Evolutionary conservation across 202 grass and related monocot species (phyloP), one percentile per base, ranked within the genome.

Genomic region (Musa balbisiana): DNA sequence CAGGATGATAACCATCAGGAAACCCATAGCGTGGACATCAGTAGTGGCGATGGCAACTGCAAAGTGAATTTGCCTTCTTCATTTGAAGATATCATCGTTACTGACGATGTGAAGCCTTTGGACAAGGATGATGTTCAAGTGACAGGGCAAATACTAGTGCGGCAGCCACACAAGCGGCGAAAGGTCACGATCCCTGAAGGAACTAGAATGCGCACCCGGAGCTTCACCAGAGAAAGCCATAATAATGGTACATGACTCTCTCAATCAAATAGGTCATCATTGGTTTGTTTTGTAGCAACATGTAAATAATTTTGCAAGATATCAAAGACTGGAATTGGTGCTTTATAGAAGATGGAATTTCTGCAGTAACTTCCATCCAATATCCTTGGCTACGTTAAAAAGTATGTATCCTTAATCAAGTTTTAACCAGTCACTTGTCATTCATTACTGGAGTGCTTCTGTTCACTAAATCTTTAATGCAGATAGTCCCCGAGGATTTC

Each of bases 111-210:
- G 24, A 51, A 70, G 58, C 74, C 72, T 33, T 58, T 20, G 2
- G 26, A 85, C 49, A 69, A 83, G 20, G 84, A 73, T 62, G 78
- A 81, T 49, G 76, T 11, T 3, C 49, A 62, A 3, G 23, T 33
- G 8, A 67, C 24, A 1, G 73, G 67, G 2, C 81, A 69, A 19
- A 92, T 80, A 79, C 49, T 24, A 63, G 82, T 85, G 52, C 64
- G 64, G 51, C 74, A 69, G 2, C 12, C 78, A 49, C 50, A 69
- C 78, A 92, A 92, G 83, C 80, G 90, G 24, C 84, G 84, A 12
- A 92, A 89, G 84, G 66, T 83, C 51, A 13, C 67, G 64, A 3
- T 20, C 52, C 14, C 29, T 0, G 75, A 72, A 73, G 66, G 69
- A 33, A 62, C 71, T 10, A 84, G 64, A 73, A 84, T 79, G 73